These are phyloP conservation scores for Lactarius sp. DNA, from an alignment of 768 basidiomycete species.

Conservation along the genomic window DNA sequence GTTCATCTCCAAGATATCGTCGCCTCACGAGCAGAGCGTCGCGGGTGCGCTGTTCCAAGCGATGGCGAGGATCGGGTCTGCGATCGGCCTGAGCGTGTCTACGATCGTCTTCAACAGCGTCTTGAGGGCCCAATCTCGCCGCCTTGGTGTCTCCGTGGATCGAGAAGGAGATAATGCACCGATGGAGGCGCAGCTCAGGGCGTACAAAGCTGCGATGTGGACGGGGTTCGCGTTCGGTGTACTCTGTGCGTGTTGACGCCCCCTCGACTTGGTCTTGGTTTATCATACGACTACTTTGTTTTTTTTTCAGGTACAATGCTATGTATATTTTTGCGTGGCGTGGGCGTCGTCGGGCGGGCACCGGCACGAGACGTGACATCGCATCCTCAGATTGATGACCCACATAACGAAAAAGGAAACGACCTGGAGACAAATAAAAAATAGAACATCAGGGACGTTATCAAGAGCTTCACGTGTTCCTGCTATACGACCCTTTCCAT, in stretches of 20 bases:
- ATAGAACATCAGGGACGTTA: neutral
- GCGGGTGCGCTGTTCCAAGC: conserved; percentile 76
- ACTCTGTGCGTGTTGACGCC: conserved; percentile 40
- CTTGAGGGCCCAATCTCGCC: conserved; percentile 32
- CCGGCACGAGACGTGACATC: neutral
- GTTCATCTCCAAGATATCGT: conserved; percentile 63
- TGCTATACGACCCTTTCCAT: too few relatives aligned
- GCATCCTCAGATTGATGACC: neutral
- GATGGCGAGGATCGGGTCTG: conserved; percentile 69
- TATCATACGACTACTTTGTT: neutral
- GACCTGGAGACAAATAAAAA: neutral
- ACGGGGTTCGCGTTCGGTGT: conserved; percentile 55
- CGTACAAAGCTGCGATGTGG: conserved; percentile 66
- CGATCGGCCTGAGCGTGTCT: conserved; percentile 64
- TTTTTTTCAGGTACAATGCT: conserved; percentile 11
- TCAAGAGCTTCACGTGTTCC: too few relatives aligned
- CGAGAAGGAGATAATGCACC: conserved; percentile 32
- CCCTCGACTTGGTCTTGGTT: neutral
- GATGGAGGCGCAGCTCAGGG: conserved; percentile 38
- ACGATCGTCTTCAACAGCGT: conserved; percentile 66
- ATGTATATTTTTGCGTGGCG: conserved; percentile 32
- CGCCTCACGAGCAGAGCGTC: conserved; percentile 68
- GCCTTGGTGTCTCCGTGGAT: conserved; percentile 33
- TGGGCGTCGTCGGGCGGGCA: conserved; percentile 39
- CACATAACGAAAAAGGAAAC: too few relatives aligned